These are phyloP conservation scores for Onygenales sp. DNA, from an alignment of 2,329 filamentous ascomycete genomes.

Conservation along the genomic window DNA sequence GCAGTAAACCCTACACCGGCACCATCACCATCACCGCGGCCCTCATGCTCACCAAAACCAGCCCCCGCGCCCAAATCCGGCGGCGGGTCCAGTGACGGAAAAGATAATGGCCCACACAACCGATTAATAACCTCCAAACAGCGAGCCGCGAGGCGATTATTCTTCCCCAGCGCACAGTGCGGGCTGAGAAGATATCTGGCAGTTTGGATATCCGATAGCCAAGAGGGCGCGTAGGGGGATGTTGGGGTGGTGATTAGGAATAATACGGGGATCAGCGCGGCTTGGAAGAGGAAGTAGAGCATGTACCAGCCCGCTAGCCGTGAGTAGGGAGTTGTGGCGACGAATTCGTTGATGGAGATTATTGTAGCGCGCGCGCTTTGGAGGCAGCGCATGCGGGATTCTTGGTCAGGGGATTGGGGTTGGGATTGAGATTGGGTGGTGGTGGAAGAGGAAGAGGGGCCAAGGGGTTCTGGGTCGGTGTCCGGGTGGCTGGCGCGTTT, in stretches of 20 bases:
- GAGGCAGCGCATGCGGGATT: slow-evolving; percentile 23
- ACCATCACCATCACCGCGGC: neutral
- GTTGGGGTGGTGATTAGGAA: slow-evolving; percentile 7
- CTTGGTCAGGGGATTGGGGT: neutral
- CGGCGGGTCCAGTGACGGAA: neutral
- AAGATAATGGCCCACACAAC: neutral
- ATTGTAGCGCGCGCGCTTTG: slow-evolving; percentile 33
- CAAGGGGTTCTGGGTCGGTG: too few relatives aligned
- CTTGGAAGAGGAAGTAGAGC: slow-evolving; percentile 40
- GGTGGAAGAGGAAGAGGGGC: neutral
- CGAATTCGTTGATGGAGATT: slow-evolving; percentile 32
- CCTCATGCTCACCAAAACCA: neutral
- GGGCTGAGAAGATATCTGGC: neutral
- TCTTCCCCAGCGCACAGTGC: neutral
- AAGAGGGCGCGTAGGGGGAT: neutral
- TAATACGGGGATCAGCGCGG: slow-evolving; percentile 34
- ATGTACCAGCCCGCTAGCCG: slow-evolving; percentile 36
- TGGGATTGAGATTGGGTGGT: neutral
- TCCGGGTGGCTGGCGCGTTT: slow-evolving; percentile 6
- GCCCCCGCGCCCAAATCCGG: neutral
- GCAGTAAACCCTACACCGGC: neutral
- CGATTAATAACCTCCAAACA: neutral
- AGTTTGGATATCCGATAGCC: neutral
- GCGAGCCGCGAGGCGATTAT: slow-evolving; percentile 1
- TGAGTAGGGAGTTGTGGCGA: slow-evolving; percentile 30